Evolutionary conservation across 768 basidiomycete genomes (phyloP), one percentile per base, ranked within the genome.

Genomic region (Lactarius sp.): DNA sequence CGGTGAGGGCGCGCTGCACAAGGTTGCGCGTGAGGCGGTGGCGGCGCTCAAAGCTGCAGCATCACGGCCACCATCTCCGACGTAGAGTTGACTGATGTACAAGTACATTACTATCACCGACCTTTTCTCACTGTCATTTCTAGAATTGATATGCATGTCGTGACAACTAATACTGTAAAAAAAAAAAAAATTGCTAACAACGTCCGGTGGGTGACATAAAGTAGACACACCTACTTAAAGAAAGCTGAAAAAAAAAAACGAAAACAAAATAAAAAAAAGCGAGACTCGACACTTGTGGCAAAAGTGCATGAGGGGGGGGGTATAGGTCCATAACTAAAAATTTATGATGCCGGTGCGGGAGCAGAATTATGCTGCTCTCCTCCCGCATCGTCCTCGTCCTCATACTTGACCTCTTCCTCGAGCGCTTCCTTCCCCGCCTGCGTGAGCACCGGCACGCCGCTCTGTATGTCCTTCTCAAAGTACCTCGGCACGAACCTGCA

Each of bases 401-500:
- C 67, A 61, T 73, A 72, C 65, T 68, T 66, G 46, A 90, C 70
- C 71, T 95, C 92, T 64, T 89, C 87, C 72, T 91, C 82, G 14
- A 97, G 75, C 2, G 89, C 91, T 68, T 80, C 77, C 60, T 76
- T 73, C 6, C 95, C 95, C 49, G 81, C 87, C 0, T 75, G 78
- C 0, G 90, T 92, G 20, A 98, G 79, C 18, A 65, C 71, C 1
- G 93, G 84, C 60, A 82, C 79, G 13, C 95, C 95, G 12, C 80
- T 79, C 39, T 78, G 79, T 57, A 86, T 77, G 57, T 88, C 84
- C 59, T 80, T 77, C 70, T 88, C 87, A 69, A 98, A 96, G 75
- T 87, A 93, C 42, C 72, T 71, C 33, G 94, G 85, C 58, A 84
- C 77, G 73, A 92, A 92, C 67, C 92, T 89, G 60, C 2, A n/a